phyloP scores from a whole-genome alignment of 75 land plant genomes.

The Pinus albicaulis region DNA sequence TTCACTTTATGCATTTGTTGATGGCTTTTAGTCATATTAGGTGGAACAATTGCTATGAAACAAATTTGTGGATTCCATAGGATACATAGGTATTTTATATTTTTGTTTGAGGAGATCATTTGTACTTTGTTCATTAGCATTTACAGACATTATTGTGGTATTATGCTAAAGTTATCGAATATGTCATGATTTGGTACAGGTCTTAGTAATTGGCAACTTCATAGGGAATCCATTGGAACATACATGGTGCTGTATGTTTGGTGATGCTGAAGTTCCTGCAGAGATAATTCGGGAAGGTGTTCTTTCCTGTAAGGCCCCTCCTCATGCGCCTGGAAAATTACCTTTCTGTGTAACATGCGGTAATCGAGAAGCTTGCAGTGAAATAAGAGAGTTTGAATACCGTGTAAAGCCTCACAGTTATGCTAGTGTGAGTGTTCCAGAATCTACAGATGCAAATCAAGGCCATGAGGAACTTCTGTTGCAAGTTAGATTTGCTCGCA shows the following conservation, averaged over 20 bases:
- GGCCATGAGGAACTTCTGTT: slow-evolving; percentile 58
- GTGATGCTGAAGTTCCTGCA: slow-evolving; percentile 83
- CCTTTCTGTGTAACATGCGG: slow-evolving; percentile 73
- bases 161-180: too few relatives aligned
- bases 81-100: too few relatives aligned
- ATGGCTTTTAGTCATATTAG: too few relatives aligned
- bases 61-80: too few relatives aligned
- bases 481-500: slow-evolving; percentile 49
- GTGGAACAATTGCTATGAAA: too few relatives aligned
- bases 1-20: too few relatives aligned
- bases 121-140: too few relatives aligned
- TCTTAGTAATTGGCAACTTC: slow-evolving; percentile 71
- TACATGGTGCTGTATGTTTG: slow-evolving; percentile 89
- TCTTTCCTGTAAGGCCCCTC: slow-evolving; percentile 74
- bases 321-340: slow-evolving; percentile 66
- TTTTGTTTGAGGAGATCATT: too few relatives aligned
- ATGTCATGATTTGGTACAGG: slow-evolving; percentile 23
- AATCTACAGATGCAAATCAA: slow-evolving; percentile 9
- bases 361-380: slow-evolving; percentile 78
- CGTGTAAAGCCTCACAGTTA: slow-evolving; percentile 17
- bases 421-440: not conserved
- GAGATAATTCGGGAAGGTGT: slow-evolving; percentile 78
- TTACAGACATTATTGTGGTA: too few relatives aligned
- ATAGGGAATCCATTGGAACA: slow-evolving; percentile 50
- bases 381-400: slow-evolving; percentile 85